Evolutionary conservation across 306 rosid genomes (phyloP).

Genomic region (Ammopiptanthus mongolicus): DNA sequence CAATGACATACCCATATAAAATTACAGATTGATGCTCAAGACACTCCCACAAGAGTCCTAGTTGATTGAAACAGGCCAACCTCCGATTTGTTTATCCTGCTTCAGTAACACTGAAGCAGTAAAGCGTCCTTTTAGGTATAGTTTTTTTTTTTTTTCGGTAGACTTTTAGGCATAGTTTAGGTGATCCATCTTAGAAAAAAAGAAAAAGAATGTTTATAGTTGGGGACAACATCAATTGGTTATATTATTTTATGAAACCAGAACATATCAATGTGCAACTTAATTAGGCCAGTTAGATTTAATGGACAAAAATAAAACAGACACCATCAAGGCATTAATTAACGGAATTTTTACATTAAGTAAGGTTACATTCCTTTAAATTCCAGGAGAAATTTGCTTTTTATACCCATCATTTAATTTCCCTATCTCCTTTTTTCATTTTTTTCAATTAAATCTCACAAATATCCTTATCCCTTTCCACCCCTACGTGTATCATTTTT

Average conservation of each 20-base stretch:
- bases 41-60: neutral
- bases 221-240: neutral
- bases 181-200: neutral
- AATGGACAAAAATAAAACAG: neutral
- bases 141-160: too few relatives aligned
- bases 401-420: too few relatives aligned
- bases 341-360: neutral
- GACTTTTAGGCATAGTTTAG: neutral
- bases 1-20: neutral
- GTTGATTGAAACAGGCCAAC: neutral
- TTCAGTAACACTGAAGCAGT: neutral
- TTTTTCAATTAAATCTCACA: too few relatives aligned
- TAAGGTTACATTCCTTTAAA: neutral
- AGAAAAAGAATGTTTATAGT: neutral
- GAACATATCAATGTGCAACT: neutral
- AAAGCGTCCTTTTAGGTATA: neutral
- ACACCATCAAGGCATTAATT: slow-evolving; percentile 9
- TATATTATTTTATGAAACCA: neutral
- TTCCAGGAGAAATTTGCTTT: too few relatives aligned
- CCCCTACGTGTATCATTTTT: too few relatives aligned
- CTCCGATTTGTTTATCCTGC: neutral
- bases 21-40: neutral
- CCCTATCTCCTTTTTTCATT: too few relatives aligned
- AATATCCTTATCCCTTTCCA: too few relatives aligned
- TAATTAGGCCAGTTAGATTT: neutral